Evolutionary conservation across 2,329 filamentous ascomycete species (phyloP), one percentile per base, ranked within the genome.

Genomic region (Trichoderma atroviride): DNA sequence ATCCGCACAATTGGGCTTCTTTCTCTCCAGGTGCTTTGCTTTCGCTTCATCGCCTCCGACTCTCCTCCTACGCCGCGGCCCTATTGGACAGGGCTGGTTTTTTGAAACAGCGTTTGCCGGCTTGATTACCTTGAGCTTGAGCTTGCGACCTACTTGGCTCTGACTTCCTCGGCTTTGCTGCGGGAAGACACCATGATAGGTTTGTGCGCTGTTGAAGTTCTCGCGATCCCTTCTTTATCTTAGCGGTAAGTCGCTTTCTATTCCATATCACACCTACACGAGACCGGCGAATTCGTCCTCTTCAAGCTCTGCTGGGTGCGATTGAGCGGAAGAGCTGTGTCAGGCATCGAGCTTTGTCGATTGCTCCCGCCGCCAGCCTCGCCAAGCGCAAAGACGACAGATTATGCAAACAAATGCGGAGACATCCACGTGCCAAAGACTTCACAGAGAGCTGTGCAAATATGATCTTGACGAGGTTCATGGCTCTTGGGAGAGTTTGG

Each of bases 101-200:
- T 59, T 43, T 19, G 58, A 57, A 31, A 64, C 58, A 58, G n/a
- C 22, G 37, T 35, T 55, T 27, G 37, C 31, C 27, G 3, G 13
- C 35, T 56, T 68, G 65, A 71, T 68, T 72, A 70, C 68, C 70
- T 71, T 70, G 65, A 60, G 68, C 55, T 68, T 68, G 72, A 70
- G 68, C 70, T 71, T 70, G 65, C 62, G 68, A 55, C 69, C 37
- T 70, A 67, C 61, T 70, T 71, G 71, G 73, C 71, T 74, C 70
- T 71, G 72, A 69, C 70, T 70, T 73, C 69, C 55, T 72, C 70
- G 71, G 70, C 72, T 71, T 64, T 65, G 69, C 57, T 69, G 71
- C 60, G 74, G 74, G 73, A 76, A 78, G 78, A 78, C 80, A 82
- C 74, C 76, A 82, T 82, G 81, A 81, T 80, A 79, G 75, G 76